Evolutionary conservation across 768 basidiomycete genomes (phyloP).

Genomic region (Omphalotus guepiniiformis): DNA sequence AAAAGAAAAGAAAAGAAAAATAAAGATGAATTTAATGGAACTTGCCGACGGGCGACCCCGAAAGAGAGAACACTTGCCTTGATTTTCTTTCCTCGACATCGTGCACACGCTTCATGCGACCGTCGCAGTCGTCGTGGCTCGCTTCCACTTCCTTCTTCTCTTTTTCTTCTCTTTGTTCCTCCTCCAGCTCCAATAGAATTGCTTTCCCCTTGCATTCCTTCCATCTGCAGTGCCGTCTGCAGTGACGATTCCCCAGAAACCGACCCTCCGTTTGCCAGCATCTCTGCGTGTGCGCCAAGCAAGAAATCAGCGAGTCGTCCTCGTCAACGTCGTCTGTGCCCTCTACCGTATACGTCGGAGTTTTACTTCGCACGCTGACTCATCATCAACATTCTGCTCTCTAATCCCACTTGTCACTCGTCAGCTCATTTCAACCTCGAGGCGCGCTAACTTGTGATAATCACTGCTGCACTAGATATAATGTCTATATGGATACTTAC

Average conservation of each 20-base stretch:
- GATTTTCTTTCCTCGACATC: constrained; percentile 96
- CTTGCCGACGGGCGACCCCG: constrained; percentile 89
- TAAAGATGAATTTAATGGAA: constrained; percentile 57
- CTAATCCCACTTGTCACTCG: too few species aligned
- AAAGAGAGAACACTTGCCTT: constrained; percentile 63
- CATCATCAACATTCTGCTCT: too few species aligned
- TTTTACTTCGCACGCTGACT: too few species aligned
- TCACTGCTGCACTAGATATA: too few species aligned
- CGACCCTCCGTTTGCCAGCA: too few species aligned
- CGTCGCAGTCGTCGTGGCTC: constrained; percentile 80
- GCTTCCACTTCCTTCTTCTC: constrained; percentile 50
- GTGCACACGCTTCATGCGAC: constrained; percentile 88
- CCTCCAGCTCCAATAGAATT: constrained; percentile 42
- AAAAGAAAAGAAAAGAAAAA: constrained; percentile 23
- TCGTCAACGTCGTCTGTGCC: too few species aligned
- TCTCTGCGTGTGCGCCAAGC: too few species aligned
- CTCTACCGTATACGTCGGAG: too few species aligned
- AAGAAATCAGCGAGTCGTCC: too few species aligned
- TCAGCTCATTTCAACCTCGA: too few species aligned
- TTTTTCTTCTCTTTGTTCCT: constrained; percentile 52
- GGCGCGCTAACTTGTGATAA: too few species aligned
- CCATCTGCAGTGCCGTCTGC: constrained; percentile 67
- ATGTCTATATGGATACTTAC: too few species aligned
- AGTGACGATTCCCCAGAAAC: constrained; percentile 46
- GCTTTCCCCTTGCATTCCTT: constrained; percentile 42